A percentile compares a stretch with the other conserved stretches of the same genome.
Evolutionary conservation across 2,329 filamentous ascomycete species (phyloP).

Genomic region (Diplodia scrobiculata): DNA sequence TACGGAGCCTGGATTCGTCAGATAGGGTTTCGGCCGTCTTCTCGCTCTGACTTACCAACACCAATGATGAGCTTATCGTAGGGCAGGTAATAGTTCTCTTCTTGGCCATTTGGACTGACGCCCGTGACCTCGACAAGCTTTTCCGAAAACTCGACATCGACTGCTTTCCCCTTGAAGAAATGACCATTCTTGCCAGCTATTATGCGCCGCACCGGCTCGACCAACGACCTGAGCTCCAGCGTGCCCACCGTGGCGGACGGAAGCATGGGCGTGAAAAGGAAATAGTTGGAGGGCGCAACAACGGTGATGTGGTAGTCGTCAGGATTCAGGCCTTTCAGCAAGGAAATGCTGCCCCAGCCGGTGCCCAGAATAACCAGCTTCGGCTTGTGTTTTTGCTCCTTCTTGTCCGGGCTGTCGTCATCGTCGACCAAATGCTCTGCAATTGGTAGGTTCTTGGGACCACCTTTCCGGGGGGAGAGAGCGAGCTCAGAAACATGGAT

Average conservation of each 20-base stretch:
- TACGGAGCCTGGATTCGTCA: constrained; percentile 62
- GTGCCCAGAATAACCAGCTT: constrained; percentile 89
- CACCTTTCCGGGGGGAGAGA: constrained; percentile 76
- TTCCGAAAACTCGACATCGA: constrained; percentile 87
- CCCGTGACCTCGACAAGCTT: constrained; percentile 88
- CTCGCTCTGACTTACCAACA: constrained; percentile 59
- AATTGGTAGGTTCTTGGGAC: constrained; percentile 93
- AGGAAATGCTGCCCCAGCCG: constrained; percentile 90
- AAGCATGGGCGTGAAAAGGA: constrained; percentile 97
- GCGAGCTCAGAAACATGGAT: constrained; percentile 83
- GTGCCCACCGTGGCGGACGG: constrained; percentile 96
- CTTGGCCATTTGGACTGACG: constrained; percentile 68
- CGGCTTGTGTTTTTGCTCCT: constrained; percentile 79
- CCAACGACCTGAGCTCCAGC: constrained; percentile 82
- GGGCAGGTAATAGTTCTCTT: constrained; percentile 83
- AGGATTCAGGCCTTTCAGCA: constrained; percentile 85
- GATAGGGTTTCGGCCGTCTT: not conserved
- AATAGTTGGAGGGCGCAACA: constrained; percentile 92
- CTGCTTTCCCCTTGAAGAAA: constrained; percentile 83
- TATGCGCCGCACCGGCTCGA: constrained; percentile 89
- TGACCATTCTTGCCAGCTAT: constrained; percentile 77
- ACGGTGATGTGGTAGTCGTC: constrained; percentile 96
- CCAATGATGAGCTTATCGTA: constrained; percentile 96
- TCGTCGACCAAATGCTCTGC: constrained; percentile 86
- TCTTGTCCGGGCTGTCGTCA: constrained; percentile 72